Conservation (phyloP, 2,329 filamentous ascomycete genomes). For the Paraconiothyrium sp. region DNA sequence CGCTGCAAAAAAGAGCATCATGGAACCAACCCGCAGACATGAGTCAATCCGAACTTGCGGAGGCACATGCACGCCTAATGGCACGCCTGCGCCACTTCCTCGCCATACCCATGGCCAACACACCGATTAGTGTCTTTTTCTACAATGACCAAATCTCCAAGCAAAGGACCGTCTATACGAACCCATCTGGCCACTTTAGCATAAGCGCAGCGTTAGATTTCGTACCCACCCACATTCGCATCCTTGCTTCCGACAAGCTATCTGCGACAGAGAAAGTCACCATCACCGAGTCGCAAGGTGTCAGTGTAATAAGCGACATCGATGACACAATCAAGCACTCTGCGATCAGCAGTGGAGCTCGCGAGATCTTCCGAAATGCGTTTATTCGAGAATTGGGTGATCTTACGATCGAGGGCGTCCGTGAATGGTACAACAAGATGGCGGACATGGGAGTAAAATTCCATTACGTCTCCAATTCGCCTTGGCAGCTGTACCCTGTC, state of each 20-base stretch:
- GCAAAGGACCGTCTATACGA: constrained; percentile 84
- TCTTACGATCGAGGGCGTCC: constrained; percentile 85
- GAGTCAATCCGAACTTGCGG: constrained; percentile 76
- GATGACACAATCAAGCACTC: constrained; percentile 98
- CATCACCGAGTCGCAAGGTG: constrained; percentile 78
- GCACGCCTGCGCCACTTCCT: constrained; percentile 88
- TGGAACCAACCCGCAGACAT: constrained; percentile 69
- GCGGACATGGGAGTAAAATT: constrained; percentile 83
- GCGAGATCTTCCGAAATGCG: constrained; percentile 95
- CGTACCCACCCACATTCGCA: constrained; percentile 85
- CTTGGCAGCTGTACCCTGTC: constrained; percentile 96
- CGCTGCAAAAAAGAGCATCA: constrained; percentile 59
- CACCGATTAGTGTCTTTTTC: constrained; percentile 91
- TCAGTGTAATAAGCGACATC: constrained; percentile 96
- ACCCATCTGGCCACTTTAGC: constrained; percentile 88
- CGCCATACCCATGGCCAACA: constrained; percentile 79
- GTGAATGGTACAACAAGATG: constrained; percentile 86
- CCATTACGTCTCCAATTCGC: constrained; percentile 99
- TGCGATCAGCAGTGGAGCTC: constrained; percentile 84
- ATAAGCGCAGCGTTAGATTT: constrained; percentile 86
- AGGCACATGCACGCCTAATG: constrained; percentile 89
- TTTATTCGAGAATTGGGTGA: constrained; percentile 88
- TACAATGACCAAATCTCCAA: constrained; percentile 86
- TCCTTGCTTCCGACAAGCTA: constrained; percentile 85
- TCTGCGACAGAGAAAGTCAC: constrained; percentile 82